A percentile compares a stretch with the other conserved stretches of the same genome.
Evolutionary conservation across 148 eudicot species (phyloP).

Genomic region (Rhododendron griersonianum): DNA sequence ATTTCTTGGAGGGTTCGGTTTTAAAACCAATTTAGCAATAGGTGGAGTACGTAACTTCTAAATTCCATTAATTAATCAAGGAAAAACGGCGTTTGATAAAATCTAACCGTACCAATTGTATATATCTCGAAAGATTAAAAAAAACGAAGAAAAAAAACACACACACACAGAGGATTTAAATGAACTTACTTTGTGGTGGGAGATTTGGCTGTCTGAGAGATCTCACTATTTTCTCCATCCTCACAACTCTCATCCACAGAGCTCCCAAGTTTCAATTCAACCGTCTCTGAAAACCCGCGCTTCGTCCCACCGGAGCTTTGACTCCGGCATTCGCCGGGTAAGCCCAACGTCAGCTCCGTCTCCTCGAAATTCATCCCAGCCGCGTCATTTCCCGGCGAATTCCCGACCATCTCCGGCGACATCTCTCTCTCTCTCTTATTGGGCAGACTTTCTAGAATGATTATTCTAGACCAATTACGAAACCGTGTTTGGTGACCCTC

Average conservation of each 20-base stretch:
- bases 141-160: no score
- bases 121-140: no score
- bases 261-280: slow-evolving; percentile 11
- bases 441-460: neutral
- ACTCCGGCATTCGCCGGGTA: slow-evolving; percentile 19
- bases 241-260: neutral
- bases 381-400: slow-evolving; percentile 1
- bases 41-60: no score
- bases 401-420: slow-evolving; percentile 10
- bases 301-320: slow-evolving; percentile 8
- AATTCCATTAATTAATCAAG: no score
- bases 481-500: neutral
- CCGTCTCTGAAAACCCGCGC: slow-evolving; percentile 17
- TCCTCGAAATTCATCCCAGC: slow-evolving; percentile 19
- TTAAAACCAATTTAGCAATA: no score
- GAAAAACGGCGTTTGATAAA: no score
- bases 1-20: no score
- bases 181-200: slow-evolving; percentile 4
- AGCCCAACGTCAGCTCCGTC: slow-evolving; percentile 29
- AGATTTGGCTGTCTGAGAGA: neutral
- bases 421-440: neutral
- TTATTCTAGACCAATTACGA: neutral
- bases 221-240: neutral
- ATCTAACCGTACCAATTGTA: no score
- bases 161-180: neutral